Conservation (phyloP, 805 yeast genomes). For the Starmerella geochares region DNA sequence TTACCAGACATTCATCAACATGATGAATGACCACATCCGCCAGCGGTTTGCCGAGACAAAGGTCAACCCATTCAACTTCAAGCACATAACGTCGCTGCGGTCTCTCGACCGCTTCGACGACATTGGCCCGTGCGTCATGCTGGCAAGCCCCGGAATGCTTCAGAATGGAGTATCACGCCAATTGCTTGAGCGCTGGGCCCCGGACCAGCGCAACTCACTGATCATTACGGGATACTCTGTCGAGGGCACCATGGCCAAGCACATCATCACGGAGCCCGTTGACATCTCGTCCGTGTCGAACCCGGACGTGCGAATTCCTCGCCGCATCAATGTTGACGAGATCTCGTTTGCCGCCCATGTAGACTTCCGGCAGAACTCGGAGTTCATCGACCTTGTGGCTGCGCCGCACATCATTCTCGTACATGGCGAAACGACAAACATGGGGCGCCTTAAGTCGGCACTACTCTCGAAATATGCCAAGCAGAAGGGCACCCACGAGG, state of each 20-base stretch:
- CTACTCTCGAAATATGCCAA: conserved; percentile 73
- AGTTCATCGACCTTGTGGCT: conserved; percentile 77
- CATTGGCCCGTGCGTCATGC: conserved; percentile 88
- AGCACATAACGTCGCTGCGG: conserved; percentile 67
- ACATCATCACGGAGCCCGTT: conserved; percentile 73
- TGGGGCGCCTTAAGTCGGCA: conserved; percentile 95
- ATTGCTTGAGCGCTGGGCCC: conserved; percentile 90
- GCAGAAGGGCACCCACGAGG: conserved; percentile 74
- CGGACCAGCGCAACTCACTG: conserved; percentile 81
- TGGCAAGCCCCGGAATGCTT: conserved; percentile 97
- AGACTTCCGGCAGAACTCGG: conserved; percentile 85
- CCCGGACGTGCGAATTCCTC: conserved; percentile 74
- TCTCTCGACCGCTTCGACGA: conserved; percentile 80
- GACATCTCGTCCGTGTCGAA: conserved; percentile 78
- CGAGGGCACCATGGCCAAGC: conserved; percentile 97
- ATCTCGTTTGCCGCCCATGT: conserved; percentile 99
- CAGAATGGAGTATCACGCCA: conserved; percentile 93
- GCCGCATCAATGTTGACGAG: conserved; percentile 81
- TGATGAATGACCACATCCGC: conserved; percentile 91
- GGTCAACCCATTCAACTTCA: conserved; percentile 83
- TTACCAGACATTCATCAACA: conserved; percentile 88
- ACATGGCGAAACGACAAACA: conserved; percentile 96
- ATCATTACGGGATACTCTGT: conserved; percentile 94
- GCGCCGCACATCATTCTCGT: conserved; percentile 82
- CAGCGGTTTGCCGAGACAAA: conserved; percentile 64